Evolutionary conservation across 192 early-diverging fungal species (phyloP).

Genomic region (Linderina pennispora): DNA sequence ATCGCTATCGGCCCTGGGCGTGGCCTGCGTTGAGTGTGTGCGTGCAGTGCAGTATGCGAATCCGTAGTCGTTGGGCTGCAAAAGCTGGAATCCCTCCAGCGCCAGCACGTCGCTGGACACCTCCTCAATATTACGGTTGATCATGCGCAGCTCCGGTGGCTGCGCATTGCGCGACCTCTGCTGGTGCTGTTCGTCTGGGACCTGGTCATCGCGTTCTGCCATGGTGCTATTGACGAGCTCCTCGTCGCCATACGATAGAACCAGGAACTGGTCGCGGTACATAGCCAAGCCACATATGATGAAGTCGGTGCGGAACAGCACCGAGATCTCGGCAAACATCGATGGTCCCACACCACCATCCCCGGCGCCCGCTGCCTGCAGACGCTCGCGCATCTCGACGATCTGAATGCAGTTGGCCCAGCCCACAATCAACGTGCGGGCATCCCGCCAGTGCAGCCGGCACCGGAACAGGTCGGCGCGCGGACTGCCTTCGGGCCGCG

Average conservation of each 20-base stretch:
- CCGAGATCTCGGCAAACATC: constrained; percentile 51
- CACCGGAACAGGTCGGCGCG: constrained; percentile 79
- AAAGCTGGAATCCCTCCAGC: constrained; percentile 77
- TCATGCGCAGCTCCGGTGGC: constrained; percentile 88
- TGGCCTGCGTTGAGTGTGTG: neutral
- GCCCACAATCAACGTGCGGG: constrained; percentile 74
- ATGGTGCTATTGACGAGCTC: constrained; percentile 4
- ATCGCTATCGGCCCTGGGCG: neutral
- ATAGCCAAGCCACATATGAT: constrained; percentile 86
- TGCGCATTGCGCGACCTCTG: constrained; percentile 41
- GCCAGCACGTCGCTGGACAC: constrained; percentile 84
- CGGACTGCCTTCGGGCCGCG: constrained; percentile 70
- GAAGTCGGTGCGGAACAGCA: constrained; percentile 49
- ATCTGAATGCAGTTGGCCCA: constrained; percentile 95
- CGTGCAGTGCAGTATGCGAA: constrained; percentile 56
- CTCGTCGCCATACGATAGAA: constrained; percentile 43
- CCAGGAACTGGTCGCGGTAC: constrained; percentile 27
- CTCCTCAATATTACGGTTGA: constrained; percentile 73
- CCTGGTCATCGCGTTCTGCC: constrained; percentile 1
- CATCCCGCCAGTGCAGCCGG: constrained; percentile 80
- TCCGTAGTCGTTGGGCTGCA: constrained; percentile 92
- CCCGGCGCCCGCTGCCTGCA: neutral
- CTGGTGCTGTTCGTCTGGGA: constrained; percentile 12
- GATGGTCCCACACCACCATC: neutral
- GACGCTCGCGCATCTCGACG: constrained; percentile 59